Percentiles rank a stretch among this genome's conserved stretches.
Evolutionary conservation across 1,284 basidiomycete genomes (phyloP).

Genomic region (Fomitopsis pinicola): DNA sequence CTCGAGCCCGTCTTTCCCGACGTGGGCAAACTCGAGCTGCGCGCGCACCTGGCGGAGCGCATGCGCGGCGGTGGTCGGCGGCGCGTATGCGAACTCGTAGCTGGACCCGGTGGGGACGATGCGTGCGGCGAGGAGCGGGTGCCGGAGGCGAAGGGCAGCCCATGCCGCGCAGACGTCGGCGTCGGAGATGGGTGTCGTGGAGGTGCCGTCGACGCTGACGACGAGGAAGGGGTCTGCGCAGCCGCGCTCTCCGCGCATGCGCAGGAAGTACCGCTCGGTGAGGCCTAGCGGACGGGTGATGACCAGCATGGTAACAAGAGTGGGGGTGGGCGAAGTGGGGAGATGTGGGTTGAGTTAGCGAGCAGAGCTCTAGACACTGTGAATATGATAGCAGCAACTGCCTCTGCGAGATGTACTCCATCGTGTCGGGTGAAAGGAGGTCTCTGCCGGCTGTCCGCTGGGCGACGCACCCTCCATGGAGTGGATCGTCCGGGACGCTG

Average conservation of each 20-base stretch:
- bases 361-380: not conserved
- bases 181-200: not conserved
- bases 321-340: not conserved
- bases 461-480: not conserved
- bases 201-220: not conserved
- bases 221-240: not conserved
- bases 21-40: not conserved
- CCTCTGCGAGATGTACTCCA: not conserved
- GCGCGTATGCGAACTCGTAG: not conserved
- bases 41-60: not conserved
- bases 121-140: not conserved
- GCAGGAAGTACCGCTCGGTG: not conserved
- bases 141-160: not conserved
- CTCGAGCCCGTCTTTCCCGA: not conserved
- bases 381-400: not conserved
- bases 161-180: not conserved
- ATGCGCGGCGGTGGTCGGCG: not conserved
- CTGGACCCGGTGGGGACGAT: not conserved
- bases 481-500: not conserved
- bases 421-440: not conserved
- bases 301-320: not conserved
- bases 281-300: not conserved
- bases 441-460: not conserved
- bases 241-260: not conserved
- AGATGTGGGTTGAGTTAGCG: not conserved